A percentile compares a stretch with the other conserved stretches of the same genome.
Conservation (phyloP, 1,139 yeast genomes). For the Pichia inconspicua region DNA sequence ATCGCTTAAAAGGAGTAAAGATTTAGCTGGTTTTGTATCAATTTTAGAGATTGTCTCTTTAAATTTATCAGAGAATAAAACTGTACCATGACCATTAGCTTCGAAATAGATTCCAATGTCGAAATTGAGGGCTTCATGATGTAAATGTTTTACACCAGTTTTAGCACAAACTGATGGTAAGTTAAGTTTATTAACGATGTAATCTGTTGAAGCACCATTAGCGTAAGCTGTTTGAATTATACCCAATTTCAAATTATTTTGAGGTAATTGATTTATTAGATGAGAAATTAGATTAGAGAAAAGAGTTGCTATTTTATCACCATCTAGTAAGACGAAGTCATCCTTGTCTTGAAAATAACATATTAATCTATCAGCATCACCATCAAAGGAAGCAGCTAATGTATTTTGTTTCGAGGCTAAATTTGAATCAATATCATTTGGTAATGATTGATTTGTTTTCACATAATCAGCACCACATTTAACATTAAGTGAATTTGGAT, state of each 20-base stretch:
- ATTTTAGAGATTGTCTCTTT: constrained; percentile 25
- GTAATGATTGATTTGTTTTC: constrained; percentile 77
- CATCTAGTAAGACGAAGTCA: constrained; percentile 70
- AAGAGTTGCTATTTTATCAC: constrained; percentile 87
- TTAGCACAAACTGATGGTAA: constrained; percentile 85
- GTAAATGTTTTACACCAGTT: constrained; percentile 94
- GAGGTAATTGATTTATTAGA: constrained; percentile 15
- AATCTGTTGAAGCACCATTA: constrained; percentile 82
- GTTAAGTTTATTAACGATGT: constrained; percentile 51
- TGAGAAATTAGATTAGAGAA: constrained; percentile 43
- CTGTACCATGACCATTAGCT: constrained; percentile 99
- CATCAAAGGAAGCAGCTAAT: constrained; percentile 83
- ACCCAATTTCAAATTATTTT: constrained; percentile 47
- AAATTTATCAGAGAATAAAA: constrained; percentile 62
- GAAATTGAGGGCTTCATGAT: constrained; percentile 71
- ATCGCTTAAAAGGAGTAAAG: constrained; percentile 29
- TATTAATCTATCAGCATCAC: constrained; percentile 94
- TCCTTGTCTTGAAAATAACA: constrained; percentile 51
- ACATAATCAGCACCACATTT: constrained; percentile 96
- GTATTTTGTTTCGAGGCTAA: constrained; percentile 27
- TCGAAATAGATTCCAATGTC: constrained; percentile 94
- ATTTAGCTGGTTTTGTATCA: constrained; percentile 25
- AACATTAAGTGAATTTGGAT: constrained; percentile 57
- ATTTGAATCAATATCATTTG: constrained; percentile 41
- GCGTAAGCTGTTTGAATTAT: constrained; percentile 98